A percentile compares a stretch with the other conserved stretches of the same genome.
These are phyloP conservation scores for Candida oleophila DNA, from an alignment of 805 yeast species.

Conservation along the genomic window DNA sequence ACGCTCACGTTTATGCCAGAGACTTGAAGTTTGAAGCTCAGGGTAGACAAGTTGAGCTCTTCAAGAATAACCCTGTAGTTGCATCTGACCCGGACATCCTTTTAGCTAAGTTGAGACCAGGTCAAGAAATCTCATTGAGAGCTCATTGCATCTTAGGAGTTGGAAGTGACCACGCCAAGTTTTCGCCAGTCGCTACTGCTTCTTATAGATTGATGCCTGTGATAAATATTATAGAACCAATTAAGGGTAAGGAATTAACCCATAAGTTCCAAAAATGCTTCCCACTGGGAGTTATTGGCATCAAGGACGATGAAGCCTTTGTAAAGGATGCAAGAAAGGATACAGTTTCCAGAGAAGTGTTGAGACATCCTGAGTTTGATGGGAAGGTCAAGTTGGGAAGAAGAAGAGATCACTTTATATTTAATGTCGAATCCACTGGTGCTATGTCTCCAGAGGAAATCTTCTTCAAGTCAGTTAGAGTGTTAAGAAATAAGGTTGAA, in stretches of 20 bases:
- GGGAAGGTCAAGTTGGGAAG: slow-evolving; percentile 91
- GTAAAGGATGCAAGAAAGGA: slow-evolving; percentile 91
- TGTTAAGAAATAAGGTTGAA: slow-evolving; percentile 81
- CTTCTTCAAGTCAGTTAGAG: slow-evolving; percentile 84
- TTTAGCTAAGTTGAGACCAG: slow-evolving; percentile 91
- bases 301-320: slow-evolving; percentile 65
- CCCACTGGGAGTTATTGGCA: slow-evolving; percentile 88
- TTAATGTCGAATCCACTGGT: slow-evolving; percentile 92
- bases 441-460: slow-evolving; percentile 97
- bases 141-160: slow-evolving; percentile 90
- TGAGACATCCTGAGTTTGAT: slow-evolving; percentile 87
- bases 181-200: slow-evolving; percentile 96
- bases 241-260: slow-evolving; percentile 69
- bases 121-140: slow-evolving; percentile 89
- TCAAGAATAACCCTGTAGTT: slow-evolving; percentile 63
- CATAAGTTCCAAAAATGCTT: slow-evolving; percentile 82
- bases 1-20: slow-evolving; percentile 83
- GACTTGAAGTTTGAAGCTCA: slow-evolving; percentile 90
- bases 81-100: slow-evolving; percentile 88
- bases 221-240: slow-evolving; percentile 72
- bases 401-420: slow-evolving; percentile 87
- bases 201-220: slow-evolving; percentile 91
- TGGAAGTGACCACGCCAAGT: slow-evolving; percentile 96
- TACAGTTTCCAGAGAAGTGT: slow-evolving; percentile 94
- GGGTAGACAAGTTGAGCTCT: slow-evolving; percentile 76